phyloP scores from a whole-genome alignment of 164 flowering plant species.

The Euptelea pleiosperma region DNA sequence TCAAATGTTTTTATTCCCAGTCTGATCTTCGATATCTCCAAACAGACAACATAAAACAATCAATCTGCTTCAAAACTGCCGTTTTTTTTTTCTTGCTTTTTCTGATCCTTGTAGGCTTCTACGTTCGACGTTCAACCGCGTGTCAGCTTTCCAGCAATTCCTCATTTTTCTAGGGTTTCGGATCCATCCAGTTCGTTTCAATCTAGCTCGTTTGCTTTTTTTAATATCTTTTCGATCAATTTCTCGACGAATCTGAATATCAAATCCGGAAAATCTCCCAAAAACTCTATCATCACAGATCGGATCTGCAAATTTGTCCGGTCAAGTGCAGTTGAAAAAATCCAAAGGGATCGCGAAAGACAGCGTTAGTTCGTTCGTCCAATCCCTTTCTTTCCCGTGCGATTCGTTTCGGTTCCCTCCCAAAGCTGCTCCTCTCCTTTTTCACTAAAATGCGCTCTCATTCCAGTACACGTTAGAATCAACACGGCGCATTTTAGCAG shows the following conservation, averaged over 20 bases:
- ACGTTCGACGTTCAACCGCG: no score
- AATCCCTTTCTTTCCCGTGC: slow-evolving; percentile 30
- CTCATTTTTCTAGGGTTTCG: slow-evolving; percentile 7
- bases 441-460: no score
- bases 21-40: no score
- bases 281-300: slow-evolving; percentile 14
- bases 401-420: slow-evolving; percentile 7
- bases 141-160: slow-evolving; percentile 17
- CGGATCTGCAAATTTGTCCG: slow-evolving; percentile 9
- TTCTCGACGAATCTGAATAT: background rate
- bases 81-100: no score
- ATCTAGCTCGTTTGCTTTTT: background rate
- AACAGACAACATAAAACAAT: no score
- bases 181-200: slow-evolving; percentile 2
- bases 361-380: slow-evolving; percentile 25
- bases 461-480: slow-evolving; percentile 3
- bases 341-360: slow-evolving; percentile 8
- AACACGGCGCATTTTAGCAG: background rate
- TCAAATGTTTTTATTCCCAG: no score
- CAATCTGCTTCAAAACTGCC: no score
- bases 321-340: no score
- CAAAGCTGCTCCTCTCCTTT: background rate
- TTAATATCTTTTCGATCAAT: slow-evolving; percentile 2
- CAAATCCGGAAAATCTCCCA: slow-evolving; percentile 8
- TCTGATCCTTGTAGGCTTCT: no score